These are phyloP conservation scores for Cercospora sp. DNA, from an alignment of 2,329 filamentous ascomycete species.

Conservation along the genomic window DNA sequence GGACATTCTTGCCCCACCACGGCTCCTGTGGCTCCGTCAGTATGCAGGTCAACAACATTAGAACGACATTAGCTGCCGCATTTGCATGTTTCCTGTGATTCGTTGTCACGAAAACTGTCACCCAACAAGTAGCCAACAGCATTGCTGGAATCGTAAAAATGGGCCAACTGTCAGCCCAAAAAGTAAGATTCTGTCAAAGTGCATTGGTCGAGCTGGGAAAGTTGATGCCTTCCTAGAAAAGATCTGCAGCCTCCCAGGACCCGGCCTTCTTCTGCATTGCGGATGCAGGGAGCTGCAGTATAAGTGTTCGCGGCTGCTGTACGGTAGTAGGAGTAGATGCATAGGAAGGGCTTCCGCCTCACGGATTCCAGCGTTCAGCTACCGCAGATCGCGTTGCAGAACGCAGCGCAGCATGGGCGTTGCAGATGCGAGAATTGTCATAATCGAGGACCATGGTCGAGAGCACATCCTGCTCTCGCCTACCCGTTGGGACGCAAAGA, in stretches of 20 bases:
- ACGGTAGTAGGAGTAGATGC: neutral
- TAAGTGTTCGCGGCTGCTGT: neutral
- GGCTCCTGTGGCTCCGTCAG: neutral
- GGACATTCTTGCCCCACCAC: neutral
- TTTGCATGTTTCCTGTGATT: neutral
- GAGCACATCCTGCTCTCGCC: neutral
- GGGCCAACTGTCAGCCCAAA: neutral
- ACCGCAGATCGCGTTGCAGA: slow-evolving; percentile 2
- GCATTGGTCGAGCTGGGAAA: neutral
- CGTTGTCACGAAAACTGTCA: neutral
- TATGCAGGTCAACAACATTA: neutral
- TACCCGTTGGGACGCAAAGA: neutral
- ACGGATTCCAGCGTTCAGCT: neutral
- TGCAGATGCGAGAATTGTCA: slow-evolving; percentile 2
- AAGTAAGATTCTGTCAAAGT: neutral
- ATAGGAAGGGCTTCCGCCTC: neutral
- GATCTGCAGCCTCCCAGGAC: neutral
- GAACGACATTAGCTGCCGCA: neutral
- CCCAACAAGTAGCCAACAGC: neutral
- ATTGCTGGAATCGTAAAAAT: neutral
- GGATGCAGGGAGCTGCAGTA: neutral
- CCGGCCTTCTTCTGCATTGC: neutral
- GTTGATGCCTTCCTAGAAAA: neutral
- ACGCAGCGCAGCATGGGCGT: neutral
- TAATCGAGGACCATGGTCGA: neutral